phyloP scores from a whole-genome alignment of 108 stramenopile species.

The Conticribra weissflogii region DNA sequence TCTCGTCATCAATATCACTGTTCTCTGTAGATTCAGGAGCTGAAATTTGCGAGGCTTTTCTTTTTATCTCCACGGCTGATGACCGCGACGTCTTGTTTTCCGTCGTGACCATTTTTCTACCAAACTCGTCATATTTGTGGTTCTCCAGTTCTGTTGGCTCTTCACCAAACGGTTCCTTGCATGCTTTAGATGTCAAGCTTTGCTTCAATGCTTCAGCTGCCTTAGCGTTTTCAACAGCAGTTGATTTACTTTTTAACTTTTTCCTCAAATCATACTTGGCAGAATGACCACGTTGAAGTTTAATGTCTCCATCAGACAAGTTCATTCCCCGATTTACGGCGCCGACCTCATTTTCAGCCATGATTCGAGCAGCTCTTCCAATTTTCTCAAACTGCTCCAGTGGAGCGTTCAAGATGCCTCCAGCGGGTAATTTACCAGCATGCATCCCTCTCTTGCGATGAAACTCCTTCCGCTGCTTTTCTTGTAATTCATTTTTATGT shows the following conservation, averaged over 20 bases:
- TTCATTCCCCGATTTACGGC: slow-evolving; percentile 7
- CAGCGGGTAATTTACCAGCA: slow-evolving; percentile 56
- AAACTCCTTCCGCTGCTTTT: slow-evolving; percentile 61
- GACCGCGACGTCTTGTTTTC: slow-evolving; percentile 20
- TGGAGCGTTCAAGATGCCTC: slow-evolving; percentile 38
- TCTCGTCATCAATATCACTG: slow-evolving; percentile 55
- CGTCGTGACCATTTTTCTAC: no score
- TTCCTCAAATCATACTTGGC: slow-evolving; percentile 56
- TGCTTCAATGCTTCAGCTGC: slow-evolving; percentile 71
- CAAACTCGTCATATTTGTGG: no score
- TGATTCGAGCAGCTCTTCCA: slow-evolving; percentile 76
- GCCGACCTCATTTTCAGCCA: slow-evolving; percentile 49
- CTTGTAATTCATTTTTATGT: slow-evolving; percentile 81
- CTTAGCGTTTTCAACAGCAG: slow-evolving; percentile 61
- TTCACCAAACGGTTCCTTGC: no score
- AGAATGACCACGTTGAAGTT: slow-evolving; percentile 46
- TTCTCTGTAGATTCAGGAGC: slow-evolving; percentile 7
- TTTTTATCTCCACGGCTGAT: slow-evolving; percentile 34
- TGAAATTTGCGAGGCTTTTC: slow-evolving; percentile 44
- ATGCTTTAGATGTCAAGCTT: slow-evolving; percentile 40
- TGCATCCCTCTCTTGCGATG: slow-evolving; percentile 37
- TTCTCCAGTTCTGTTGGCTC: no score
- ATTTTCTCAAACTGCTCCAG: slow-evolving; percentile 43
- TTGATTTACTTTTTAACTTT: slow-evolving; percentile 55
- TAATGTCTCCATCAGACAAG: slow-evolving; percentile 37